Evolutionary conservation across 2,329 filamentous ascomycete genomes (phyloP).

Genomic region (Alternaria ethzedia): DNA sequence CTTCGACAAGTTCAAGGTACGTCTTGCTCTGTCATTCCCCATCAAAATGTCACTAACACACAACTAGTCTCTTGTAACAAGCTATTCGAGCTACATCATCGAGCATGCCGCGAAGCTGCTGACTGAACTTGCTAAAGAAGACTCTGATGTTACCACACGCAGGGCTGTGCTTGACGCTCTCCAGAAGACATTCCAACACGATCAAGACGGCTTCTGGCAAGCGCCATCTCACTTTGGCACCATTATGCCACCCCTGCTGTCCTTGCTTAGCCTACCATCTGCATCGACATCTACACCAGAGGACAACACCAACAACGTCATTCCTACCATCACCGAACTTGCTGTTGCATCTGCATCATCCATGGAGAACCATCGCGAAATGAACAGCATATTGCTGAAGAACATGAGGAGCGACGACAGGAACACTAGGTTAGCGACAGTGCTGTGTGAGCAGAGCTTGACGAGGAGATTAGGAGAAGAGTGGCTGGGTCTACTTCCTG

Average conservation of each 20-base stretch:
- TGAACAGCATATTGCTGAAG: slow-evolving; percentile 80
- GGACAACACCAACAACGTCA: slow-evolving; percentile 59
- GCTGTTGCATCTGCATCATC: slow-evolving; percentile 80
- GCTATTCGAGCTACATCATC: slow-evolving; percentile 84
- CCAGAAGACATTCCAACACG: slow-evolving; percentile 78
- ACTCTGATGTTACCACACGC: slow-evolving; percentile 67
- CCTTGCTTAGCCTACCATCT: slow-evolving; percentile 58
- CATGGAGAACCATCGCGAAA: slow-evolving; percentile 85
- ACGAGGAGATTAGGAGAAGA: slow-evolving; percentile 87
- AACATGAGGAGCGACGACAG: slow-evolving; percentile 77
- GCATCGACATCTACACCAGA: slow-evolving; percentile 16
- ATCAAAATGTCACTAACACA: slow-evolving; percentile 18
- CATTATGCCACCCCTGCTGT: slow-evolving; percentile 72
- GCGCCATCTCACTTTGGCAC: slow-evolving; percentile 82
- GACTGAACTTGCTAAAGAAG: slow-evolving; percentile 42
- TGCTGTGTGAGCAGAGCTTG: slow-evolving; percentile 80
- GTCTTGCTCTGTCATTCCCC: slow-evolving; percentile 9
- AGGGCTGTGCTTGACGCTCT: slow-evolving; percentile 73
- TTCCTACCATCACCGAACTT: slow-evolving; percentile 80
- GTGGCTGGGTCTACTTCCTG: slow-evolving; percentile 87
- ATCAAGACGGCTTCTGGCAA: slow-evolving; percentile 97
- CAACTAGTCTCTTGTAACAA: slow-evolving; percentile 80
- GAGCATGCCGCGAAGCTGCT: slow-evolving; percentile 75
- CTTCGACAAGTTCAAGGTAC: slow-evolving; percentile 79
- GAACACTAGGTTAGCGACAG: slow-evolving; percentile 77